Base-by-base conservation (phyloP, 192 early-diverging fungal species). In the Podila horticola region DNA sequence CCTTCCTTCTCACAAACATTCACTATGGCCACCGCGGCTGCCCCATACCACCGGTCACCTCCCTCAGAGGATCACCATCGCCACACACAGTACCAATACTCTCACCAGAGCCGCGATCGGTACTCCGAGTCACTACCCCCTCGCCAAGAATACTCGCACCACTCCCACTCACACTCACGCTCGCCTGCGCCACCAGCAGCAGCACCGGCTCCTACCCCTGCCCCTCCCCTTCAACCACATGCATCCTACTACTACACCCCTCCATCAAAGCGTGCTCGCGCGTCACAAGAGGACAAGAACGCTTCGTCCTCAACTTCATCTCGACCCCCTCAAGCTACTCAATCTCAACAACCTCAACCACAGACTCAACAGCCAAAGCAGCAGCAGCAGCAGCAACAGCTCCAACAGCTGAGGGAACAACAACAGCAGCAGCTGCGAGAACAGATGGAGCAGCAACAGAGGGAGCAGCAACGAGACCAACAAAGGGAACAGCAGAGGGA, bases 211-310 rank as follows among this genome's bases (percentile, higher is more conserved):
- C 22, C 20, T 55, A 1, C 52, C 24, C 20, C 52, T 0, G 24
- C 52, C 8, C 24, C 52, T 55, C 58, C 66, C 67, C 64, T 71
- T 68, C 5, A 38, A 60, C 69, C 51, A 24, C 74, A 70, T 45
- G 7, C 51, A 58, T 67, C 74, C 29, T 64, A 45, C 64, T 62
- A 77, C 33, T 63, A 51, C 62, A 61, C 72, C 1, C 68, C 36
- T 49, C 63, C 15, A 11, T 55, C 52, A n/a, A 55, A 55, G 24
- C 52, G 52, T 24, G 52, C 52, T 17, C 52, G 52, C 24, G n/a
- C 52, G 9, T 55, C 52, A 24, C 52, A n/a, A 55, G n/a, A n/a
- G n/a, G 24, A n/a, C 52, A 55, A 55, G 52, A 55, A 24, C 28
- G 28, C 64, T 51, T 45, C 26, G 0, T 28, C 63, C 28, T 7